Conservation (phyloP, 2,329 filamentous ascomycete genomes). For the Talaromyces sp. region DNA sequence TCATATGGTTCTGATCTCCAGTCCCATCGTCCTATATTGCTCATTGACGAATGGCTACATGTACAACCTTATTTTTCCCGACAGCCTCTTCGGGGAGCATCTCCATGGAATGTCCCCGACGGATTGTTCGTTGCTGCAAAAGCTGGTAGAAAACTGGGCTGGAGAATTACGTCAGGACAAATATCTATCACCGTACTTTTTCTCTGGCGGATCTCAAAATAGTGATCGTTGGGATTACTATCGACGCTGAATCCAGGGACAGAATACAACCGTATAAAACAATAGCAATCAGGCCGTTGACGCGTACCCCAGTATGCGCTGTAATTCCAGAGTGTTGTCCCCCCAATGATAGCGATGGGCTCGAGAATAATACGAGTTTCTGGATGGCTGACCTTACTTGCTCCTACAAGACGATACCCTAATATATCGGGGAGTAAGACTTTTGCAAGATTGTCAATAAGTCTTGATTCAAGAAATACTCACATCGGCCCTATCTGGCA, state of each 20-base stretch:
- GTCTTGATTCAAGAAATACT: slow-evolving; percentile 4
- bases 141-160: background rate
- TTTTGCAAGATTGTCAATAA: background rate
- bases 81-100: background rate
- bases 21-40: background rate
- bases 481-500: background rate
- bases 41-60: background rate
- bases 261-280: slow-evolving; percentile 1
- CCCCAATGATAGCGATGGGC: background rate
- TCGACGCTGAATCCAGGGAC: background rate
- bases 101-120: background rate
- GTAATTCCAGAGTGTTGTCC: background rate
- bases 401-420: background rate
- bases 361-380: background rate
- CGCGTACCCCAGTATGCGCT: background rate
- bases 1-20: background rate
- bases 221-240: slow-evolving; percentile 1
- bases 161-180: background rate
- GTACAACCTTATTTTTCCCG: background rate
- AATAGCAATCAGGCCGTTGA: background rate
- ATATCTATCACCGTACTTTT: background rate
- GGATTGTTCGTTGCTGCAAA: slow-evolving; percentile 2
- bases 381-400: background rate
- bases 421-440: background rate
- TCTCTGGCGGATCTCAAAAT: background rate